phyloP scores from a whole-genome alignment of 179 eudicot species.

The Silene vulgaris region DNA sequence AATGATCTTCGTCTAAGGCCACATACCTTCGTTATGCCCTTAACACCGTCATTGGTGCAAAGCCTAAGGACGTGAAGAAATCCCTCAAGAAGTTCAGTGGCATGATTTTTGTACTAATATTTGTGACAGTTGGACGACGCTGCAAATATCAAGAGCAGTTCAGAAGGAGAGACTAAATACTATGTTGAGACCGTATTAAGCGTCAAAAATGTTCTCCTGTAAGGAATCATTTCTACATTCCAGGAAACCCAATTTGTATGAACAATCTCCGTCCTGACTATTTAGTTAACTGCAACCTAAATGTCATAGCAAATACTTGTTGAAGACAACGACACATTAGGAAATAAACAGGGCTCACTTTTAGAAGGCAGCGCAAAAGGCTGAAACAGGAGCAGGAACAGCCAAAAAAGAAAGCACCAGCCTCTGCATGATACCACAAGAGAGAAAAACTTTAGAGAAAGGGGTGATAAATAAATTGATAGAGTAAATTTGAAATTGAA shows the following conservation, averaged over 20 bases:
- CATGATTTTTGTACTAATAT: constrained; percentile 50
- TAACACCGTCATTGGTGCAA: constrained; percentile 69
- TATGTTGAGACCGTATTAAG: constrained; percentile 60
- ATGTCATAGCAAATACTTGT: background rate
- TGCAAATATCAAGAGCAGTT: constrained; percentile 73
- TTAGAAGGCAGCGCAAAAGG: background rate
- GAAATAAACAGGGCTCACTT: too few species aligned
- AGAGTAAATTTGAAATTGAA: too few species aligned
- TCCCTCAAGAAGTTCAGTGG: constrained; percentile 64
- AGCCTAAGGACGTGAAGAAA: constrained; percentile 75
- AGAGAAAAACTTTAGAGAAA: too few species aligned
- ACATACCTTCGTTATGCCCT: constrained; percentile 75
- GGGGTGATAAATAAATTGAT: too few species aligned
- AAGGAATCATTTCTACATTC: constrained; percentile 18
- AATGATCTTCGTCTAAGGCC: constrained; percentile 75
- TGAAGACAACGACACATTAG: too few species aligned
- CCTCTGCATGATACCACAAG: too few species aligned
- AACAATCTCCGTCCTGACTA: constrained; percentile 11
- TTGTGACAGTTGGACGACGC: constrained; percentile 77
- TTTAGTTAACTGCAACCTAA: background rate
- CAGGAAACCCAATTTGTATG: constrained; percentile 20
- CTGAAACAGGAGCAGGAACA: too few species aligned
- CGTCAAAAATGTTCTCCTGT: constrained; percentile 59
- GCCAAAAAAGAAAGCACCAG: too few species aligned
- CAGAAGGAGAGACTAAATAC: constrained; percentile 70